phyloP scores from a whole-genome alignment of 1,139 yeast genomes.

The Zygosaccharomyces sapae region DNA sequence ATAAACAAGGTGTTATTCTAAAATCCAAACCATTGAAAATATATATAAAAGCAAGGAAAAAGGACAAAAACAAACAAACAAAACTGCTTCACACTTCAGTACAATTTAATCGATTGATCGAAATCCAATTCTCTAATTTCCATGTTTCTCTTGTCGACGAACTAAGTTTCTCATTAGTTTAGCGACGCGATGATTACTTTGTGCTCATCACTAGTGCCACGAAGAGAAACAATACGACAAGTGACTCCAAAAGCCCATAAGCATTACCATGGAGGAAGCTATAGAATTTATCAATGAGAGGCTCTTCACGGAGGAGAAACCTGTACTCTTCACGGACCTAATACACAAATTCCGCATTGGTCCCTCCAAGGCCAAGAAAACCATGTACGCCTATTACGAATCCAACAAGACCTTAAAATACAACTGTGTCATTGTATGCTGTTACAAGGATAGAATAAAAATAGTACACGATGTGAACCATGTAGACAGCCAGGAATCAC shows the following conservation, averaged over 20 bases:
- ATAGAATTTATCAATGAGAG: conserved; percentile 22
- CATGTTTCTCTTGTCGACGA: no score
- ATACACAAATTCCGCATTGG: conserved; percentile 26
- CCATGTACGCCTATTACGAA: conserved; percentile 31
- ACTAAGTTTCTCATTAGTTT: no score
- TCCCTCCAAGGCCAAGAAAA: conserved; percentile 27
- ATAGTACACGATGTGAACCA: conserved; percentile 24
- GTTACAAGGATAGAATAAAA: conserved; percentile 20
- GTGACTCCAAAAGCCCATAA: background rate
- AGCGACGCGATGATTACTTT: background rate
- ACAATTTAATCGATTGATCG: no score
- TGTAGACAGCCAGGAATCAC: conserved; percentile 16
- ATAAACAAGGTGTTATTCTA: background rate
- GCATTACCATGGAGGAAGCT: conserved; percentile 7
- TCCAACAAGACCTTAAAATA: conserved; percentile 24
- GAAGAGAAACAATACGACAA: background rate
- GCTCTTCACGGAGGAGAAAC: conserved; percentile 25
- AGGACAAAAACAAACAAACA: no score
- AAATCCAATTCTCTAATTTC: no score
- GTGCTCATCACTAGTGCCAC: background rate
- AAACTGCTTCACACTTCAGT: no score
- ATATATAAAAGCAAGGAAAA: background rate
- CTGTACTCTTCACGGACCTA: conserved; percentile 33
- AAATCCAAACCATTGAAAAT: background rate
- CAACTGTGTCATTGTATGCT: conserved; percentile 30